These are phyloP conservation scores for Pseudogymnoascus sp. DNA, from an alignment of 2,329 filamentous ascomycete genomes.

Conservation along the genomic window DNA sequence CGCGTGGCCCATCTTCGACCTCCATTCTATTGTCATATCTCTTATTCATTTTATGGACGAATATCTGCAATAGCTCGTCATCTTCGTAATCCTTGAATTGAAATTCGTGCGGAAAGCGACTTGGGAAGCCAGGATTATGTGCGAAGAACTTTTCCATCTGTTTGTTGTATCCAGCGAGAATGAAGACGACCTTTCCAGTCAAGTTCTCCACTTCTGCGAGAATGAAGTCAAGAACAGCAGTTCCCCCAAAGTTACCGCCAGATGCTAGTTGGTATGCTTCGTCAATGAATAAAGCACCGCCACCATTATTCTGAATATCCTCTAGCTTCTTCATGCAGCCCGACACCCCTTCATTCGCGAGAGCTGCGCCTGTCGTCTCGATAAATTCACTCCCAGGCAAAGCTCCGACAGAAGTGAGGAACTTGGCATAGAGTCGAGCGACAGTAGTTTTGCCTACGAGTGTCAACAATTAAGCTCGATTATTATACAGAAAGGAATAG, in stretches of 20 bases:
- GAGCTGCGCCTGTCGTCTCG: not conserved
- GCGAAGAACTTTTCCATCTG: not conserved
- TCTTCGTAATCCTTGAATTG: not conserved
- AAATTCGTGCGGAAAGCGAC: not conserved
- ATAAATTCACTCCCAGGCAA: not conserved
- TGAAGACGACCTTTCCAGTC: not conserved
- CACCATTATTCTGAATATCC: not conserved
- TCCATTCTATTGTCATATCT: too few relatives aligned
- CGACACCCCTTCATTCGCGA: not conserved
- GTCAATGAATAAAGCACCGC: not conserved
- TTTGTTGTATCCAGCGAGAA: not conserved
- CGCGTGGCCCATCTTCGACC: too few relatives aligned
- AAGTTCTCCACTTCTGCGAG: not conserved
- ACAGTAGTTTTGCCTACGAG: slow-evolving; percentile 55
- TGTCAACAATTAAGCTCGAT: too few relatives aligned
- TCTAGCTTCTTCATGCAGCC: not conserved
- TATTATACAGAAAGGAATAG: too few relatives aligned
- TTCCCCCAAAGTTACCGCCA: not conserved
- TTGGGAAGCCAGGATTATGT: not conserved
- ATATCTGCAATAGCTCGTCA: not conserved
- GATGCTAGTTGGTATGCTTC: not conserved
- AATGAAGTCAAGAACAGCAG: not conserved
- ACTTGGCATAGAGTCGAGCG: slow-evolving; percentile 48
- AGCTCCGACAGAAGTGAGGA: not conserved
- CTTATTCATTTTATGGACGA: too few relatives aligned